phyloP scores from a whole-genome alignment of 2,329 filamentous ascomycete species.

The Esteya vermicola region DNA sequence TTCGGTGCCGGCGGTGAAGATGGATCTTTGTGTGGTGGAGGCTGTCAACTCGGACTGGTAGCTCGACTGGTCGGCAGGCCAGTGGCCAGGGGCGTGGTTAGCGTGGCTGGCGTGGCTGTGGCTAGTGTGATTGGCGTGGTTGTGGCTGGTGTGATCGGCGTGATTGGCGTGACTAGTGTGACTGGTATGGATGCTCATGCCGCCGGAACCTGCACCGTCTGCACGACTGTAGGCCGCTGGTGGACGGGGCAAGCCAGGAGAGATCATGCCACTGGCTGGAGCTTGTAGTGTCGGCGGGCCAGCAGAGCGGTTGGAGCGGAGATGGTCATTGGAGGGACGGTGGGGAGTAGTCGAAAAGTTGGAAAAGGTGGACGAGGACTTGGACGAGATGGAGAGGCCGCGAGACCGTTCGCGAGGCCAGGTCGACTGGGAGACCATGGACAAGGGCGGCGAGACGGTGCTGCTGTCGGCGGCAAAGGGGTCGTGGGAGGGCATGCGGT shows the following conservation, averaged over 20 bases:
- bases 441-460: background rate
- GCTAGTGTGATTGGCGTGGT: constrained; percentile 7
- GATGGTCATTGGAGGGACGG: constrained; percentile 25
- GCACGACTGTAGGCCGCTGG: constrained; percentile 16
- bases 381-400: constrained; percentile 32
- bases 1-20: constrained; percentile 46
- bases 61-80: constrained; percentile 36
- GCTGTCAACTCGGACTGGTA: constrained; percentile 40
- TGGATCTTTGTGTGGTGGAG: constrained; percentile 42
- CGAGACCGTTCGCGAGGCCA: constrained; percentile 28
- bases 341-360: constrained; percentile 24
- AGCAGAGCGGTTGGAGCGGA: constrained; percentile 16
- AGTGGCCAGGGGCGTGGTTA: constrained; percentile 22
- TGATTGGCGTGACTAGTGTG: background rate
- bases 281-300: constrained; percentile 9
- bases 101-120: background rate
- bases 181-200: background rate
- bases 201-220: constrained; percentile 15
- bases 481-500: constrained; percentile 9
- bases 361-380: constrained; percentile 30
- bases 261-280: constrained; percentile 7
- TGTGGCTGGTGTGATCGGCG: background rate
- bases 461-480: background rate
- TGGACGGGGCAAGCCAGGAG: constrained; percentile 14
- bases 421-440: constrained; percentile 7